phyloP scores from a whole-genome alignment of 257 asterid genomes.

The Schizonepeta tenuifolia region DNA sequence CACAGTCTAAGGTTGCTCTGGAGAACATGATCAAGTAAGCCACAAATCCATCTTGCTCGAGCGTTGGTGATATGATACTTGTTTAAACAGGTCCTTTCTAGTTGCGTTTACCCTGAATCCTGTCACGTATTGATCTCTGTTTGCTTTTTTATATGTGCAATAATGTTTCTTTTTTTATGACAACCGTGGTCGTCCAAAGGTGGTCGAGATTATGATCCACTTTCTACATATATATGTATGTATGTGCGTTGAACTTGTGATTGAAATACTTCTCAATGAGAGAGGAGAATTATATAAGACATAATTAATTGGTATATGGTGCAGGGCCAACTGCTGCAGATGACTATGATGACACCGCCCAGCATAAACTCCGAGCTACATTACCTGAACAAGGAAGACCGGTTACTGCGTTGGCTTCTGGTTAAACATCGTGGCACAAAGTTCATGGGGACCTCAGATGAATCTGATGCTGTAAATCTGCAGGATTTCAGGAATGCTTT shows the following conservation, averaged over 20 bases:
- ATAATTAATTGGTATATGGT: conserved; percentile 13
- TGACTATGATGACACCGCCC: conserved; percentile 93
- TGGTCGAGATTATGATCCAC: too few relatives aligned
- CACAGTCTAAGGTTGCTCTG: background rate
- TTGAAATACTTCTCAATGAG: background rate
- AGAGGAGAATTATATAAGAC: background rate
- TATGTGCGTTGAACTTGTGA: too few relatives aligned
- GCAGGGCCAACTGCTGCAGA: conserved; percentile 69
- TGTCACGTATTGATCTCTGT: background rate
- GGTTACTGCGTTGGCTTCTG: conserved; percentile 82
- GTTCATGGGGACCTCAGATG: conserved; percentile 36
- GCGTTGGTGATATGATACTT: background rate
- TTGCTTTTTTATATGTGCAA: too few relatives aligned
- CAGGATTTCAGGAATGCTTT: conserved; percentile 29
- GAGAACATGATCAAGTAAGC: background rate
- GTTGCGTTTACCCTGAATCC: background rate
- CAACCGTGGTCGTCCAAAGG: too few relatives aligned
- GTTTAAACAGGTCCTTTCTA: background rate
- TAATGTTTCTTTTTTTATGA: too few relatives aligned
- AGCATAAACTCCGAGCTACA: conserved; percentile 65
- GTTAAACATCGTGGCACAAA: conserved; percentile 66
- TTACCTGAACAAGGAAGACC: conserved; percentile 85
- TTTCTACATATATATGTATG: background rate
- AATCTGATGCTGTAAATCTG: conserved; percentile 40
- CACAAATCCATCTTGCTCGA: background rate